A percentile compares a stretch with the other conserved stretches of the same genome.
phyloP scores from a whole-genome alignment of 306 rosid genomes.

The Ceratonia siliqua region DNA sequence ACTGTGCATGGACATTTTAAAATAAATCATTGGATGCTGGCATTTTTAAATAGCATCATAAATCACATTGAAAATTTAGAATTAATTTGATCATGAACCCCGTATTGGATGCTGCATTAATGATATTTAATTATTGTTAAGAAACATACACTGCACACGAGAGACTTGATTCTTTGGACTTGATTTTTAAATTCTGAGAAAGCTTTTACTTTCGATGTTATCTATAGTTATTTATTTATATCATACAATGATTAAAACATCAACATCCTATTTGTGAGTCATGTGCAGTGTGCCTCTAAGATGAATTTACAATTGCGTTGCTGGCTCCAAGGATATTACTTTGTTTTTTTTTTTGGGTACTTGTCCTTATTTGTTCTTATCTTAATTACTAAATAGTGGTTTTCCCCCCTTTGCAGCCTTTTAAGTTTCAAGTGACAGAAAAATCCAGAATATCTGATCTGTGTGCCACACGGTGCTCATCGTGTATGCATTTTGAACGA shows the following conservation, averaged over 20 bases:
- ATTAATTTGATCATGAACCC: neutral
- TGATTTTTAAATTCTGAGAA: neutral
- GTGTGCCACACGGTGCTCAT: constrained; percentile 13
- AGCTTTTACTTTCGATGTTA: neutral
- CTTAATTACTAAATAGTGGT: neutral
- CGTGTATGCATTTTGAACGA: constrained; percentile 29
- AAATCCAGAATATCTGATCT: constrained; percentile 10
- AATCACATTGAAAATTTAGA: neutral
- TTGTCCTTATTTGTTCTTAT: constrained; percentile 6
- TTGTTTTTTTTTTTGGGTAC: constrained; percentile 23
- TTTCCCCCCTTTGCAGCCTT: constrained; percentile 13
- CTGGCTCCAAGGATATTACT: neutral
- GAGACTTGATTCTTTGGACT: neutral
- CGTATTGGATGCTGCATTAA: neutral
- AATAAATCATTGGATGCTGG: neutral
- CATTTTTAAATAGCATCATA: constrained; percentile 2
- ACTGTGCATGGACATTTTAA: neutral
- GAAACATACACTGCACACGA: neutral
- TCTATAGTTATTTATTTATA: constrained; percentile 16
- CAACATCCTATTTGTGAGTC: constrained; percentile 4
- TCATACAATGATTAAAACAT: neutral
- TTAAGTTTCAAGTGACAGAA: constrained; percentile 25
- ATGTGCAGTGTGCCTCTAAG: neutral
- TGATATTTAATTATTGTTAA: neutral
- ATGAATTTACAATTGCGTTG: neutral